Conservation (phyloP, 2,329 filamentous ascomycete genomes). For the Ceratocystiopsis brevicomis region DNA sequence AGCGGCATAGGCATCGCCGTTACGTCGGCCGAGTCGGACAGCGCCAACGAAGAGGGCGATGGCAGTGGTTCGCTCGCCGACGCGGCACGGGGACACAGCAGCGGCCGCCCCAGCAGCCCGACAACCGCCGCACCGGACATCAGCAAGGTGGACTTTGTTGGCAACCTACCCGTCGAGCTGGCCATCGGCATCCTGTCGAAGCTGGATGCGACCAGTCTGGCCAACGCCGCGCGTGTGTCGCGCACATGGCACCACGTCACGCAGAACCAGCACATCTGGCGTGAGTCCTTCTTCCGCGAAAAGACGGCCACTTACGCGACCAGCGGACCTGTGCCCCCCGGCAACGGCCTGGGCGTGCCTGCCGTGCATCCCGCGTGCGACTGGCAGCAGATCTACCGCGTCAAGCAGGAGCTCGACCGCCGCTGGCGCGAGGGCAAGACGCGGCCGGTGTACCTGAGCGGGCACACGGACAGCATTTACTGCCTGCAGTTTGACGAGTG, state of each 20-base stretch:
- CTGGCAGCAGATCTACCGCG: slow-evolving; percentile 73
- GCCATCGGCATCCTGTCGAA: slow-evolving; percentile 38
- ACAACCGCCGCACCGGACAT: slow-evolving; percentile 18
- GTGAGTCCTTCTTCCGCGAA: slow-evolving; percentile 42
- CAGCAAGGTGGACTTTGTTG: slow-evolving; percentile 38
- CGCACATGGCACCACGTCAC: slow-evolving; percentile 28
- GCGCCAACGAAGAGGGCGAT: slow-evolving; percentile 9
- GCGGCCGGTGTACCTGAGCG: slow-evolving; percentile 72
- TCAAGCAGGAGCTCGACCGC: slow-evolving; percentile 53
- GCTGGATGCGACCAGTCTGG: slow-evolving; percentile 33
- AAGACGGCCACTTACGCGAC: slow-evolving; percentile 43
- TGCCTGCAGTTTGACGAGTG: slow-evolving; percentile 96
- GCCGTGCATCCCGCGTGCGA: slow-evolving; percentile 41
- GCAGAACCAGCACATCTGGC: slow-evolving; percentile 40
- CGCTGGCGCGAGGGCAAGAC: slow-evolving; percentile 68
- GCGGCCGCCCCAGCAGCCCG: too few relatives aligned
- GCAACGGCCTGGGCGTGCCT: slow-evolving; percentile 38
- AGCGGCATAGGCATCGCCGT: slow-evolving; percentile 45
- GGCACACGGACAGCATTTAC: slow-evolving; percentile 91
- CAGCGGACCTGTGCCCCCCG: slow-evolving; percentile 30
- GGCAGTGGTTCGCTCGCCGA: slow-evolving; percentile 1
- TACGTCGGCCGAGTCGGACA: slow-evolving; percentile 21
- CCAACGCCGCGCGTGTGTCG: slow-evolving; percentile 30
- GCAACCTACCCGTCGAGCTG: slow-evolving; percentile 35
- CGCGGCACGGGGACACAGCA: too few relatives aligned